Evolutionary conservation across 192 early-diverging fungal genomes (phyloP), one percentile per base, ranked within the genome.

Genomic region (Podila horticola): DNA sequence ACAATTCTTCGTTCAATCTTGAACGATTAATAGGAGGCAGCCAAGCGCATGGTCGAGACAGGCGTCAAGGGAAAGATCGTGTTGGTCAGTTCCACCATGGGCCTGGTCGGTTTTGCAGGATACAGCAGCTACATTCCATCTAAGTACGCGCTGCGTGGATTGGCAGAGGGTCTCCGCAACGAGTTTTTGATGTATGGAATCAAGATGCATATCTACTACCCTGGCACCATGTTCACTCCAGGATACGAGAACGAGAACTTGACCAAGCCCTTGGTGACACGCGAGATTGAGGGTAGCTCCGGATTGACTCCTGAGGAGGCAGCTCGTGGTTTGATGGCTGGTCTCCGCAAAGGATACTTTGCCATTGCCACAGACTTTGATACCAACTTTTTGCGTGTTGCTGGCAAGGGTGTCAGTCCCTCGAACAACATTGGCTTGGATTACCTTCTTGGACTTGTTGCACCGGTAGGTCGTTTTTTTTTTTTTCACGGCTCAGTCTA

Each of bases 131-230:
- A 95, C 71, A 72, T 87, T 8, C 91, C 92, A 19, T 86, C 91
- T n/a, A 95, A 95, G 64, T 91, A 85, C 67, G 93, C 93, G 30
- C 66, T 95, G 9, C 90, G 91, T 50, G 92, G 93, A 38, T 75
- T 95, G 62, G 90, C 90, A 6, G 93, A 95, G 72, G 83, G 86
- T 0, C 74, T 95, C 24, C 86, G 92, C 3, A 86, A 88, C 51
- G 93, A 95, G 71, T 74, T 93, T 38, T 74, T 83, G 55, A 79
- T 87, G 36, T 90, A 95, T 70, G 83, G 66, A 5, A 93, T 95
- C 72, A 69, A 72, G 31, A 86, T 90, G 13, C 92, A 93, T 59
- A 90, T 91, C 70, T 94, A 90, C 66, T 93, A 90, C 63, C 91
- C 93, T 0, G 93, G 92, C 17, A 90, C 86, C 1, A 93, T 94